Conservation (phyloP, 1,284 basidiomycete genomes). For the Ceratobasidium sp. region DNA sequence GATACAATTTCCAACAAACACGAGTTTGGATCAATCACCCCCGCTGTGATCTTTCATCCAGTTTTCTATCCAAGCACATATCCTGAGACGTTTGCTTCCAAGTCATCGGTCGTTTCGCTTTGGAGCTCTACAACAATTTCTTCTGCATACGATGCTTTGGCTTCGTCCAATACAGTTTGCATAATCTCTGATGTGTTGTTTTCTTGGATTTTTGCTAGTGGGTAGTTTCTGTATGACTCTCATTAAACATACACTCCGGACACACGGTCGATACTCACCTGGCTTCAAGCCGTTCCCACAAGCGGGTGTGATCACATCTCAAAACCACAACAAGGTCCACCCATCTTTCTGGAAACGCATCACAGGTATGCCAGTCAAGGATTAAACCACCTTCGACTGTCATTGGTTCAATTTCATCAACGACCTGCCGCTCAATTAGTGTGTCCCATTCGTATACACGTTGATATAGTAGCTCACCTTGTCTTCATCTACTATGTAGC, state of each 20-base stretch:
- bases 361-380: constrained; percentile 97
- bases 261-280: constrained; percentile 61
- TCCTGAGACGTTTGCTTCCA: constrained; percentile 86
- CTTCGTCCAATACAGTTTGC: constrained; percentile 90
- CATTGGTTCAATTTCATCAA: constrained; percentile 86
- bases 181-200: constrained; percentile 99
- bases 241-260: background rate
- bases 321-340: constrained; percentile 96
- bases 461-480: constrained; percentile 50
- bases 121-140: constrained; percentile 88
- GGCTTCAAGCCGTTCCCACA: constrained; percentile 96
- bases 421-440: too few relatives aligned
- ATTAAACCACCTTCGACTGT: constrained; percentile 78
- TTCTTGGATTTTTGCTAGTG: constrained; percentile 94
- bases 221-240: constrained; percentile 71
- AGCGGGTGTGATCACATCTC: constrained; percentile 82
- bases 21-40: background rate
- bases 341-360: constrained; percentile 96
- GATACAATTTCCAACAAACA: too few relatives aligned
- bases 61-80: constrained; percentile 82
- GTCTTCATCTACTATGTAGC: constrained; percentile 95
- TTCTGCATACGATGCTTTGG: constrained; percentile 80
- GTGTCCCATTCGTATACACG: too few relatives aligned
- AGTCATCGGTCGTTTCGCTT: constrained; percentile 80
- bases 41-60: constrained; percentile 64